These are phyloP conservation scores for Mycosarcoma maydis DNA, from an alignment of 1,284 basidiomycete species.

Conservation along the genomic window DNA sequence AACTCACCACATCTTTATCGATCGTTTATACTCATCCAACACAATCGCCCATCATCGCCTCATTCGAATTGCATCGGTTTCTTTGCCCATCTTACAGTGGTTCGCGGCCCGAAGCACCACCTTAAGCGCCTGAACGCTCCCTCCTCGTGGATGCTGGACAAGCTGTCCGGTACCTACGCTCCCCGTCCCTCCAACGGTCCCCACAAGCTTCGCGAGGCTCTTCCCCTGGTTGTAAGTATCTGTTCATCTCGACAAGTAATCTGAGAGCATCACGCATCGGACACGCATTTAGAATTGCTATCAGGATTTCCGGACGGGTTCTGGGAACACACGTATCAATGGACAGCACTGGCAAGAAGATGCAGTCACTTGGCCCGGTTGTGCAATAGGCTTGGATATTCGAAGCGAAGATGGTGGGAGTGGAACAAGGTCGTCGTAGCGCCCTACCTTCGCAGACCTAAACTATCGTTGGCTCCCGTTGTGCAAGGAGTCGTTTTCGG, in stretches of 20 bases:
- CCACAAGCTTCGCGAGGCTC: conserved; percentile 97
- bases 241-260: not conserved
- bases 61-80: conserved; percentile 5
- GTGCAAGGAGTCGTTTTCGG: no score
- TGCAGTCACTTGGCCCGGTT: no score
- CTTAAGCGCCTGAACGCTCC: conserved; percentile 97
- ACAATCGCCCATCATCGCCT: conserved; percentile 1
- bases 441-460: no score
- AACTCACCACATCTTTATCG: conserved; percentile 22
- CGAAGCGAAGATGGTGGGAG: no score
- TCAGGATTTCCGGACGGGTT: no score
- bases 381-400: no score
- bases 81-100: conserved; percentile 45
- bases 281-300: no score
- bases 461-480: no score
- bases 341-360: no score
- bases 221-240: conserved; percentile 70
- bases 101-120: conserved; percentile 97
- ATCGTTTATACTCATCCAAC: conserved; percentile 8
- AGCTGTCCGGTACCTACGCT: conserved; percentile 96
- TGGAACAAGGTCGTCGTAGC: no score
- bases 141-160: conserved; percentile 99
- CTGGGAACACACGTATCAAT: no score
- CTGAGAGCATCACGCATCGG: conserved; percentile 13
- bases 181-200: conserved; percentile 96